Percentiles rank a stretch among this genome's conserved stretches.
Evolutionary conservation across 306 rosid species (phyloP).

Genomic region (Medicago arabica): DNA sequence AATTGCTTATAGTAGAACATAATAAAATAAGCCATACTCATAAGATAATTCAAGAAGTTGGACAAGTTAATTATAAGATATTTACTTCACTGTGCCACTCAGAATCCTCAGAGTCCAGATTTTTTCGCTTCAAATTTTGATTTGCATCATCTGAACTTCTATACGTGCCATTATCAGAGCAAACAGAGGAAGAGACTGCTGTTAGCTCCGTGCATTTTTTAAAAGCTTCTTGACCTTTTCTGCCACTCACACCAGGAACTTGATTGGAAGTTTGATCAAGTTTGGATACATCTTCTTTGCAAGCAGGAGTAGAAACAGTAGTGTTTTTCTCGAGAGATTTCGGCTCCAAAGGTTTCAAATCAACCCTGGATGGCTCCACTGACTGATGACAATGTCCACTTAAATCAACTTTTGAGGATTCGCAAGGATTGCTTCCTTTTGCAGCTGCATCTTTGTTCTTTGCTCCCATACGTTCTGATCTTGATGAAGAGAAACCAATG

Average conservation of each 20-base stretch:
- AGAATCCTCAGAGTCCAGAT: constrained; percentile 63
- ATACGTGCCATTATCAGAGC: constrained; percentile 74
- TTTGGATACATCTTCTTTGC: constrained; percentile 48
- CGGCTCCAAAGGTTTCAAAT: constrained; percentile 44
- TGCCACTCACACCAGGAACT: constrained; percentile 53
- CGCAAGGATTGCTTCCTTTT: constrained; percentile 42
- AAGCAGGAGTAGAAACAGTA: constrained; percentile 45
- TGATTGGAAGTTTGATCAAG: constrained; percentile 47
- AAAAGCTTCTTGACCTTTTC: constrained; percentile 46
- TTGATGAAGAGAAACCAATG: constrained; percentile 42
- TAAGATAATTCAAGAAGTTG: constrained; percentile 26
- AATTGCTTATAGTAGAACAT: constrained; percentile 26
- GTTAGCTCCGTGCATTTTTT: constrained; percentile 55
- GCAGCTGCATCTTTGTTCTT: constrained; percentile 53
- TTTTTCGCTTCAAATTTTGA: constrained; percentile 59
- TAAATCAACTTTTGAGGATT: constrained; percentile 44
- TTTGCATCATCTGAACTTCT: constrained; percentile 56
- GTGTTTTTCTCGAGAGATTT: constrained; percentile 51
- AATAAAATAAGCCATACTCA: constrained; percentile 4
- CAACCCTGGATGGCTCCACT: constrained; percentile 20
- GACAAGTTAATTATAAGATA: constrained; percentile 34
- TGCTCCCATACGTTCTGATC: constrained; percentile 41
- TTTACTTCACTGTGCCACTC: constrained; percentile 80
- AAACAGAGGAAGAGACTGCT: constrained; percentile 71
- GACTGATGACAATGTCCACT: constrained; percentile 43